phyloP scores from a whole-genome alignment of 805 yeast genomes.

The Wickerhamomyces ciferrii region DNA sequence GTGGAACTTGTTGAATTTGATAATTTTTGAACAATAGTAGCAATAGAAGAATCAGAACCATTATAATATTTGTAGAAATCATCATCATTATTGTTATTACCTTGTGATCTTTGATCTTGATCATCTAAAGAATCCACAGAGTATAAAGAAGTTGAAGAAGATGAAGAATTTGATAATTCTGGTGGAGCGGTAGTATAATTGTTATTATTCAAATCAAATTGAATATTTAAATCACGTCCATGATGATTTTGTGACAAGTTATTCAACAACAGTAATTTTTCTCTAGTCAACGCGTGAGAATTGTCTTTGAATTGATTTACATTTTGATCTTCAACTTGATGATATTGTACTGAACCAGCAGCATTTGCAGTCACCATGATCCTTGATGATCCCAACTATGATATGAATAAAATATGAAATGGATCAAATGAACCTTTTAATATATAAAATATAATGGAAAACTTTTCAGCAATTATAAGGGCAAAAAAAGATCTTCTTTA shows the following conservation, averaged over 20 bases:
- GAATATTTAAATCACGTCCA: background rate
- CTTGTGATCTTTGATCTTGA: too few relatives aligned
- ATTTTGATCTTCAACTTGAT: background rate
- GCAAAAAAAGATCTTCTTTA: too few relatives aligned
- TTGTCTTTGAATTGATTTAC: background rate
- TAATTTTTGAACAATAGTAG: conserved; percentile 19
- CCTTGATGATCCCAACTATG: too few relatives aligned
- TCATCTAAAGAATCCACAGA: background rate
- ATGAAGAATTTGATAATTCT: background rate
- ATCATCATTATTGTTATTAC: conserved; percentile 3
- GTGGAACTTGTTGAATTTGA: conserved; percentile 6
- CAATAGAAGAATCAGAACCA: conserved; percentile 17
- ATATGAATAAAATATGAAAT: background rate
- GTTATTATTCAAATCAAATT: background rate
- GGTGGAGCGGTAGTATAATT: background rate
- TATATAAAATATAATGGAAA: too few relatives aligned
- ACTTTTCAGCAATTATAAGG: too few relatives aligned
- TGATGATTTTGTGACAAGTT: background rate
- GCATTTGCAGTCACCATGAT: background rate
- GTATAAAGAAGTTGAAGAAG: conserved; percentile 11
- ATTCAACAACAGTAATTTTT: conserved; percentile 4
- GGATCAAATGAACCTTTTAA: too few relatives aligned
- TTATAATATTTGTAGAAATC: conserved; percentile 10
- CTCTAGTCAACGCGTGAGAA: conserved; percentile 3
- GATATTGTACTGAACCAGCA: background rate